phyloP scores from a whole-genome alignment of 768 basidiomycete genomes.

The Suillus sp. region DNA sequence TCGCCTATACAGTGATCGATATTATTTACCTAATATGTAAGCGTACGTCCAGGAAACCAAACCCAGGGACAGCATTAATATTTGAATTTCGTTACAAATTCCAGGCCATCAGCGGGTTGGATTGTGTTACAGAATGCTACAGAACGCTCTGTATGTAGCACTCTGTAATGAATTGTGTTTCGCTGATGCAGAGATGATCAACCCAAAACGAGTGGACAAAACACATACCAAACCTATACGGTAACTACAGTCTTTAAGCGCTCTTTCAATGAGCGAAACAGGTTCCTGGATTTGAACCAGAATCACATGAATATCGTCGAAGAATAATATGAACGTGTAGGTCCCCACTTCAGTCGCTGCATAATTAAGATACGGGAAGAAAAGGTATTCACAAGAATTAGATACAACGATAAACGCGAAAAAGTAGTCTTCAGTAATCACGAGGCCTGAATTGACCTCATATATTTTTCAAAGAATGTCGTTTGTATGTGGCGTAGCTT shows the following conservation, averaged over 20 bases:
- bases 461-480: constrained; percentile 64
- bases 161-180: too few relatives aligned
- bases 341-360: background rate
- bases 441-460: constrained; percentile 52
- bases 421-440: constrained; percentile 14
- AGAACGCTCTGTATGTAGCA: too few relatives aligned
- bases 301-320: background rate
- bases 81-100: too few relatives aligned
- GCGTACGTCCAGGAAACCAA: too few relatives aligned
- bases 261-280: background rate
- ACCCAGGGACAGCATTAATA: too few relatives aligned
- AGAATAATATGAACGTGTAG: background rate
- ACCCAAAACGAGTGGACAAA: too few relatives aligned
- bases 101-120: too few relatives aligned
- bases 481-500: constrained; percentile 65
- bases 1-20: too few relatives aligned
- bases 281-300: background rate
- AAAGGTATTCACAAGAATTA: background rate
- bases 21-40: too few relatives aligned
- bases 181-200: too few relatives aligned
- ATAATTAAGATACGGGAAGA: background rate
- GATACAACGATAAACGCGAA: constrained; percentile 5
- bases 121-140: too few relatives aligned
- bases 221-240: too few relatives aligned
- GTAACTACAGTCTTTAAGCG: background rate